Evolutionary conservation across 805 yeast species (phyloP), one percentile per base, ranked within the genome.

Genomic region (Zygoascus tannicola): DNA sequence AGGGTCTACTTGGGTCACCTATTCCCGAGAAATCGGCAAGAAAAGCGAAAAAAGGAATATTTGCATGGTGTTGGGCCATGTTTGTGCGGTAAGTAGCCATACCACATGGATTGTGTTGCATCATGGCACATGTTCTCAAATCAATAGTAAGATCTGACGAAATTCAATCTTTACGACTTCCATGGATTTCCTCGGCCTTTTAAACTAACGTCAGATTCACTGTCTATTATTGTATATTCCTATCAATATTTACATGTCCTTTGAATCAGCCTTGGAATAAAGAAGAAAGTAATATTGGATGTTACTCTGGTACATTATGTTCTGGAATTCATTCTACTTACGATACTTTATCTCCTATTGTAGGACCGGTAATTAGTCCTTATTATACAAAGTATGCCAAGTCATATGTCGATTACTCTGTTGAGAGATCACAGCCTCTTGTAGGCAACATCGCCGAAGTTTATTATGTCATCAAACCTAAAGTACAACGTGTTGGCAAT

Each of bases 191-290:
- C 32, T 21, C 16, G 23, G 28, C 20, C n/a, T 23, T 28, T 19
- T 22, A 14, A 4, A 28, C 38, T 30, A 38, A 30, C 15, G n/a
- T 18, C 19, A 48, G 58, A 23, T 35, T 53, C n/a, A 46, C 55
- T 44, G 50, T 57, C 39, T 51, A 59, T 47, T 56, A 56, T 45
- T 18, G 47, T 21, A 43, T 56, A 5, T 56, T 48, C 35, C 44
- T 55, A 43, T 40, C 51, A 10, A 32, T 52, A 14, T 53, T 55
- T 51, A 40, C 32, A 35, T 56, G 60, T 33, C 59, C 59, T 4
- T 47, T 53, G 4, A 22, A 16, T 14, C 8, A 21, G 12, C 10
- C 38, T 14, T 22, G 20, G 18, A 26, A 22, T 5, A 2, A 33
- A 47, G 26, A n/a, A 41, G 5, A 42, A 38, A 15, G 37, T 48